Base-by-base conservation (phyloP, 306 rosid species). In the Inga leiocalycina region DNA sequence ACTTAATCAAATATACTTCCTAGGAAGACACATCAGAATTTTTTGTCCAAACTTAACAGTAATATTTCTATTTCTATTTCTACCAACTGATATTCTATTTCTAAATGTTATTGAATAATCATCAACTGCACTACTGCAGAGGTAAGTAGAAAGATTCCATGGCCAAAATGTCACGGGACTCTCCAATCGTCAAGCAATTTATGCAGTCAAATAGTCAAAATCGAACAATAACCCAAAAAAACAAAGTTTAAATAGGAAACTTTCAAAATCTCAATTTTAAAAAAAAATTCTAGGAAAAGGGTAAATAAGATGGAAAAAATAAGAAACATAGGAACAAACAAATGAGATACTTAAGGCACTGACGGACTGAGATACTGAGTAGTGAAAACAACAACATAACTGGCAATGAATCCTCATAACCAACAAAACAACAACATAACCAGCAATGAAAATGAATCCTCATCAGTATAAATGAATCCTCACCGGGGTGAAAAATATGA, bases 1-100 rank as follows among this genome's bases (percentile, higher is more conserved):
- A 83, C 85, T 87, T 84, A 80, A 87, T 86, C 82, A 80, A 46
- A 79, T 85, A 84, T 82, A 91, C 82, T 78, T 41, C 69, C 19
- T 35, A 57, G 81, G 86, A 73, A 76, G 80, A 82, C 88, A 77
- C 83, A 85, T 88, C 82, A 73, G 85, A 83, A 87, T 87, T 82
- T 83, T 45, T n/a, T 61, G 78, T 83, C 83, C 41, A 74, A 10
- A 76, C 49, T 75, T 78, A 30, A 84, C 82, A 76, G 41, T 59
- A 64, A n/a, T n/a, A n/a, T n/a, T n/a, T n/a, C n/a, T n/a, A n/a
- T n/a, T n/a, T n/a, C n/a, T n/a, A n/a, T n/a, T n/a, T n/a, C n/a
- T 85, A 84, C 83, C 75, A 57, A 66, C 79, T 27, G 72, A 56
- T 81, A 77, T 64, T 65, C 56, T 64, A 37, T 27, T 64, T 64